phyloP scores from a whole-genome alignment of 2,329 filamentous ascomycete genomes.

The Davidsoniella eucalypti region DNA sequence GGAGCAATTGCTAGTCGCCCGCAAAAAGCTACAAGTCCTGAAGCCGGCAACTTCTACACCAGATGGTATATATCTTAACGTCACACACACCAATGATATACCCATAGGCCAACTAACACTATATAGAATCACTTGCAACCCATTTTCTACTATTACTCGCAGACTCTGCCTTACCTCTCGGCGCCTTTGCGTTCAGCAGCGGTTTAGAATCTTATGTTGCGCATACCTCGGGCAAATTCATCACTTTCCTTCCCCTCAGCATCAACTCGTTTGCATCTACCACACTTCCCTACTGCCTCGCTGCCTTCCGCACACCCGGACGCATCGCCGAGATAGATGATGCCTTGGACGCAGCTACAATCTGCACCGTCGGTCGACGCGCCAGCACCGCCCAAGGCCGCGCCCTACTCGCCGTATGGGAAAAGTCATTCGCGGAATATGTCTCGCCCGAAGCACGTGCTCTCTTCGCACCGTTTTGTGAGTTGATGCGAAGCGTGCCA shows the following conservation, averaged over 20 bases:
- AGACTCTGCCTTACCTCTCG: constrained; percentile 66
- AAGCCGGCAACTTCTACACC: background rate
- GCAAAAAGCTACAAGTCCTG: constrained; percentile 1
- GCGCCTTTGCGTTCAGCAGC: constrained; percentile 75
- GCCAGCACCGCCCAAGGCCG: constrained; percentile 62
- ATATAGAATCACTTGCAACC: constrained; percentile 17
- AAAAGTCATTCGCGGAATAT: constrained; percentile 42
- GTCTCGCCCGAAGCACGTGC: background rate
- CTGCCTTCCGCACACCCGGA: constrained; percentile 41
- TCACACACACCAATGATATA: background rate
- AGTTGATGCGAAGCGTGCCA: constrained; percentile 52
- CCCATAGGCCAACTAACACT: too few species aligned
- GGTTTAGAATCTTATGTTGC: constrained; percentile 70
- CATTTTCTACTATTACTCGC: constrained; percentile 64
- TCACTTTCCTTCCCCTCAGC: constrained; percentile 52
- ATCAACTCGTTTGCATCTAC: constrained; percentile 55
- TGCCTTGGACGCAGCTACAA: constrained; percentile 55
- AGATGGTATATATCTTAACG: background rate
- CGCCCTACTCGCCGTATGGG: constrained; percentile 61
- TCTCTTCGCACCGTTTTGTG: constrained; percentile 39
- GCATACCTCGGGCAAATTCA: constrained; percentile 41
- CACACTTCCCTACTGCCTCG: constrained; percentile 57
- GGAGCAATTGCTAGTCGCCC: constrained; percentile 1
- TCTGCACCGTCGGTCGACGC: constrained; percentile 63
- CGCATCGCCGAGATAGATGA: constrained; percentile 49